These are phyloP conservation scores for Tolypocladium amazonense DNA, from an alignment of 2,329 filamentous ascomycete species.

Conservation along the genomic window DNA sequence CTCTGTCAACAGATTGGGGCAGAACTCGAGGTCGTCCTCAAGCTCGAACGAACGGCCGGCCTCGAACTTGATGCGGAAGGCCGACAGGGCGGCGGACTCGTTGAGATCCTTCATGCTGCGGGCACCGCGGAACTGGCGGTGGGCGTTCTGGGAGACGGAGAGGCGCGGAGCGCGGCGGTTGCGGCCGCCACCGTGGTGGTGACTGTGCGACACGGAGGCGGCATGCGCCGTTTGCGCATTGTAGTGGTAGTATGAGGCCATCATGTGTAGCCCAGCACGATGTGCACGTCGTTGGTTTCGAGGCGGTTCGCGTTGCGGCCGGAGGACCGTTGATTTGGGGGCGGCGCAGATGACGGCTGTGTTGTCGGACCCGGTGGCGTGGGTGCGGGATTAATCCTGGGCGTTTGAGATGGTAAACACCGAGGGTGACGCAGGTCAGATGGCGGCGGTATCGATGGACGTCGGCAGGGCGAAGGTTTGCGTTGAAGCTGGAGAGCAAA, in stretches of 20 bases:
- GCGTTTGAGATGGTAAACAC: not conserved
- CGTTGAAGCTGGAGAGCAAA: not conserved
- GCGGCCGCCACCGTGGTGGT: conserved; percentile 61
- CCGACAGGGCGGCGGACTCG: conserved; percentile 63
- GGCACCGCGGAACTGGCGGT: conserved; percentile 78
- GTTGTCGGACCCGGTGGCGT: not conserved
- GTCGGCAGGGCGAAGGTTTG: not conserved
- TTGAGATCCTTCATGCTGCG: conserved; percentile 78
- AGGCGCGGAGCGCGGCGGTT: conserved; percentile 76
- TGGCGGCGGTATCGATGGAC: not conserved
- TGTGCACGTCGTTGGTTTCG: not conserved
- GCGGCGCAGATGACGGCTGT: not conserved
- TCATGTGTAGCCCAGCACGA: conserved; percentile 18
- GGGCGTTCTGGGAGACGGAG: conserved; percentile 68
- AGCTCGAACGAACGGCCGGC: conserved; percentile 88
- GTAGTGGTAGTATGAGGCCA: conserved; percentile 57
- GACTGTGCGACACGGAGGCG: conserved; percentile 57
- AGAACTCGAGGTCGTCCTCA: conserved; percentile 94
- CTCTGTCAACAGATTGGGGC: conserved; percentile 83
- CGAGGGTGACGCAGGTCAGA: not conserved
- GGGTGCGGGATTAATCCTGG: conserved; percentile 17
- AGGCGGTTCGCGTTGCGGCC: not conserved
- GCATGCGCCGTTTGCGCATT: conserved; percentile 48
- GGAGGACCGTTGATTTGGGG: not conserved
- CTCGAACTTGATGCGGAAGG: conserved; percentile 82